A percentile compares a stretch with the other conserved stretches of the same genome.
phyloP scores from a whole-genome alignment of 2,329 filamentous ascomycete genomes.

The Rutstroemia sydowiana region DNA sequence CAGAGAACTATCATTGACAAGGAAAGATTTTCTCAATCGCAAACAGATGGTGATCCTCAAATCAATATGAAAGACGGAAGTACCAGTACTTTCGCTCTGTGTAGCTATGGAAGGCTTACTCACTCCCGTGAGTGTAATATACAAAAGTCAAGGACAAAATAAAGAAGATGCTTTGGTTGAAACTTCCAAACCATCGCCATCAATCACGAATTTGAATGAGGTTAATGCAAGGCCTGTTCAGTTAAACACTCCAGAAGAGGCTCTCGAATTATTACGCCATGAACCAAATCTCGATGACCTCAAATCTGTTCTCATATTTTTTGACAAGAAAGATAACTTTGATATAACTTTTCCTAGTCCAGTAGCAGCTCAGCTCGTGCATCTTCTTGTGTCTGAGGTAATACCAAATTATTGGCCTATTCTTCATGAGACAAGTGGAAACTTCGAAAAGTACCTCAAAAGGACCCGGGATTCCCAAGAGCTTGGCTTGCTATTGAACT shows the following conservation, averaged over 20 bases:
- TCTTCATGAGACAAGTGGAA: constrained; percentile 41
- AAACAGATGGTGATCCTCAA: too few species aligned
- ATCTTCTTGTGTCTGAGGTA: constrained; percentile 65
- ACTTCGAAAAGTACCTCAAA: constrained; percentile 15
- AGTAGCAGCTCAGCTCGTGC: constrained; percentile 65
- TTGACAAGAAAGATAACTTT: constrained; percentile 39
- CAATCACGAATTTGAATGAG: constrained; percentile 13
- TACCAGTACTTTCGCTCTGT: too few species aligned
- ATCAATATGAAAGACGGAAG: too few species aligned
- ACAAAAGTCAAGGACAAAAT: constrained; percentile 17
- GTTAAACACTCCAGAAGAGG: constrained; percentile 36
- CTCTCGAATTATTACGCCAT: constrained; percentile 50
- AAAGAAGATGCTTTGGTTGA: constrained; percentile 20
- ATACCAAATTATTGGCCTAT: constrained; percentile 76
- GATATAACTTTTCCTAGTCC: constrained; percentile 58
- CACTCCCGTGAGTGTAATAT: constrained; percentile 39
- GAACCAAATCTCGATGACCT: constrained; percentile 57
- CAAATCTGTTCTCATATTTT: constrained; percentile 43
- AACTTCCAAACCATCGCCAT: constrained; percentile 11
- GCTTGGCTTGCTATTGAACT: constrained; percentile 48
- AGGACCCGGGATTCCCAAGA: constrained; percentile 29
- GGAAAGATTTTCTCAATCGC: too few species aligned
- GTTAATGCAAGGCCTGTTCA: not conserved
- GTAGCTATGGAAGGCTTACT: constrained; percentile 41
- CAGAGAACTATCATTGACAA: too few species aligned